Evolutionary conservation across 192 early-diverging fungal species (phyloP), one percentile per base, ranked within the genome.

Genomic region (Backusella circina): DNA sequence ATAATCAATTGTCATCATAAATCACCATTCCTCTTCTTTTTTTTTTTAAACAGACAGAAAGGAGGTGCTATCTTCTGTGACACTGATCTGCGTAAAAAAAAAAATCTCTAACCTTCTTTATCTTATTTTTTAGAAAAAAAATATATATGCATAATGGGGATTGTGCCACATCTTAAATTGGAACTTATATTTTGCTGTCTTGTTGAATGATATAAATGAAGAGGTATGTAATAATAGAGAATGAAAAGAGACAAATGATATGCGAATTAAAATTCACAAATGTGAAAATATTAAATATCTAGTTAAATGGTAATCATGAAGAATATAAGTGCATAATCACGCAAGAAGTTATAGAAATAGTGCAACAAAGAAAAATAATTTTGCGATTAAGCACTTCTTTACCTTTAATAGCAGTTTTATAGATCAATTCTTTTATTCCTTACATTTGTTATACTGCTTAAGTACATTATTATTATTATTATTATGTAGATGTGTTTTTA

Each of bases 1-100:
- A 87, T 88, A 1, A 92, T 91, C 87, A 97, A 91, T 74, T 91
- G 95, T 23, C 44, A 21, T 8, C 16, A 21, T 47, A 47, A 47
- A 47, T n/a, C 44, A 47, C n/a, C 44, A 47, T 47, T 47, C n/a
- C 5, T 16, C 15, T 16, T 16, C 3, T 5, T 41, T 4, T 47
- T 47, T n/a, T 47, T 16, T n/a, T n/a, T 47, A n/a, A 4, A 21
- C 18, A 47, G n/a, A 47, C 1, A 41, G 18, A 1, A 47, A 47
- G 44, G 18, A 7, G 18, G 5, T n/a, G 18, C 44, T 47, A 5
- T 47, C 4, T 47, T n/a, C 33, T 47, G 44, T 47, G 18, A 2
- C 5, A 47, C 44, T 47, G 44, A 47, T n/a, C 44, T 18, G n/a
- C 44, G 44, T 47, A 47, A n/a, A n/a, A n/a, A n/a, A n/a, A n/a